phyloP scores from a whole-genome alignment of 352 stramenopile species.

The Thalassiosira pacifica region DNA sequence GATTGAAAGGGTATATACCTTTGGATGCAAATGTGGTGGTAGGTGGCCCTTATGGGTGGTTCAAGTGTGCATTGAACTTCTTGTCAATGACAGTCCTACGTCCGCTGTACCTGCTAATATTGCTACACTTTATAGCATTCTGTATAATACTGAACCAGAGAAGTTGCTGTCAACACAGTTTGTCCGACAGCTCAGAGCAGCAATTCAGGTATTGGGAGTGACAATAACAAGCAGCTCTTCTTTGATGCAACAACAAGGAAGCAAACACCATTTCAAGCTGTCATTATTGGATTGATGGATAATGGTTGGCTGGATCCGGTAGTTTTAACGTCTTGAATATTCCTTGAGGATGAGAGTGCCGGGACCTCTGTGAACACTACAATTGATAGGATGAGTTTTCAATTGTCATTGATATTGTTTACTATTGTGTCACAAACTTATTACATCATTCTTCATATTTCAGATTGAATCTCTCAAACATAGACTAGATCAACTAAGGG shows the following conservation, averaged over 20 bases:
- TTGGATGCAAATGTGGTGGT: no score
- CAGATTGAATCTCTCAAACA: no score
- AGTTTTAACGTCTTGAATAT: no score
- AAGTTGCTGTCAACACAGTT: background rate
- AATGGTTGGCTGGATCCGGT: no score
- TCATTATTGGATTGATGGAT: background rate
- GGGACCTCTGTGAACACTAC: no score
- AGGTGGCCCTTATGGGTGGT: background rate
- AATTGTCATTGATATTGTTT: no score
- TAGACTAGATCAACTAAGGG: no score
- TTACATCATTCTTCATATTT: no score
- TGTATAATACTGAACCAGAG: background rate
- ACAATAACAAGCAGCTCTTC: slow-evolving; percentile 17
- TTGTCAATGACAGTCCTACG: background rate
- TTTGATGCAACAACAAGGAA: slow-evolving; percentile 19
- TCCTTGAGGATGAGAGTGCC: no score
- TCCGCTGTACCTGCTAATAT: background rate
- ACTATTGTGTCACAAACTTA: no score
- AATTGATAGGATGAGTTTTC: no score
- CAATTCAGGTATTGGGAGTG: background rate
- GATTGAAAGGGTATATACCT: no score
- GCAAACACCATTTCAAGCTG: slow-evolving; percentile 15
- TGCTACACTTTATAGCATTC: background rate
- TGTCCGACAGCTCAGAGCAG: background rate
- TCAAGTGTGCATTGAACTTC: background rate